These are phyloP conservation scores for Asterophora lycoperdoides DNA, from an alignment of 768 basidiomycete species.

Conservation along the genomic window DNA sequence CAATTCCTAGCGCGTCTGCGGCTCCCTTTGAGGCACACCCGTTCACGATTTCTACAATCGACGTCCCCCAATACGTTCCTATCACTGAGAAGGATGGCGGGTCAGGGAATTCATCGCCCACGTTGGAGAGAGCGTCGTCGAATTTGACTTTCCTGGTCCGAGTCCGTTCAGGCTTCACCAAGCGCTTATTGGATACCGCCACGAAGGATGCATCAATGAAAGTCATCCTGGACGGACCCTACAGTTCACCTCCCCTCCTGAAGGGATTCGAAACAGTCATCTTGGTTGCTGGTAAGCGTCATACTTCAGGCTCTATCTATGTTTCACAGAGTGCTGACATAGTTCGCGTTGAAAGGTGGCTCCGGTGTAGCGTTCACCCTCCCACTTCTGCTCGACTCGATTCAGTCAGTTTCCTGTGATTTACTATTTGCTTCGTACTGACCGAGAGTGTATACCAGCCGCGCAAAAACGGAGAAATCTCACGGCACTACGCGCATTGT, in stretches of 20 bases:
- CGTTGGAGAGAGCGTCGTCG: conserved; percentile 1
- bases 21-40: conserved; percentile 54
- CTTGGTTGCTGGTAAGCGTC: conserved; percentile 38
- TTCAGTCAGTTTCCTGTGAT: conserved; percentile 30
- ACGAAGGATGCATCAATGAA: conserved; percentile 25
- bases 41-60: conserved; percentile 54
- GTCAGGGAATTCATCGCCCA: neutral
- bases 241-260: conserved; percentile 41
- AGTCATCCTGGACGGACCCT: conserved; percentile 59
- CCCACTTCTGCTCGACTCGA: conserved; percentile 38
- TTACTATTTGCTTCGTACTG: neutral
- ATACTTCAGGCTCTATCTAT: neutral
- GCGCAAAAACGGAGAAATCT: conserved; percentile 2
- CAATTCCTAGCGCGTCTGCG: conserved; percentile 41
- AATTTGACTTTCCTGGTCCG: conserved; percentile 52
- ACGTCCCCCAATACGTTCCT: conserved; percentile 11
- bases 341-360: conserved; percentile 28
- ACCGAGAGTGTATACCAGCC: neutral
- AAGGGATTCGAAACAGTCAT: conserved; percentile 41
- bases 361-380: conserved; percentile 47
- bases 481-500: conserved; percentile 12
- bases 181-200: conserved; percentile 35
- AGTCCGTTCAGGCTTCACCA: conserved; percentile 58
- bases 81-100: neutral
- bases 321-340: neutral